Evolutionary conservation across 2,329 filamentous ascomycete species (phyloP).

Genomic region (Pseudogymnoascus sp.): DNA sequence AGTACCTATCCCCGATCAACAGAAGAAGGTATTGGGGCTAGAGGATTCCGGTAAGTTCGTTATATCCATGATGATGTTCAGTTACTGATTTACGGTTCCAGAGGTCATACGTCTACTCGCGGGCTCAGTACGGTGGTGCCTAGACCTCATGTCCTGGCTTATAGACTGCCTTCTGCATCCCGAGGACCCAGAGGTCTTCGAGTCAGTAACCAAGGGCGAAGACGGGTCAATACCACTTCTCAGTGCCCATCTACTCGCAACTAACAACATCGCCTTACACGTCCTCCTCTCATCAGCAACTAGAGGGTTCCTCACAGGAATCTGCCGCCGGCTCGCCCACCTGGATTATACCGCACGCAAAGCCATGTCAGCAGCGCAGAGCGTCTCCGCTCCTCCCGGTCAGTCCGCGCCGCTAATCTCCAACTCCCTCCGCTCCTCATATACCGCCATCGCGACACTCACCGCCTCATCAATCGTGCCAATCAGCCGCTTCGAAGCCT

Average conservation of each 20-base stretch:
- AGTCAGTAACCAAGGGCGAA: slow-evolving; percentile 38
- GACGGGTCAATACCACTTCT: slow-evolving; percentile 44
- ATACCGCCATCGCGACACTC: slow-evolving; percentile 29
- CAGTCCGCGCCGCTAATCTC: slow-evolving; percentile 17
- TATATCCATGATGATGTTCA: not conserved
- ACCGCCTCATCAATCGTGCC: slow-evolving; percentile 26
- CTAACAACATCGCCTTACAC: slow-evolving; percentile 54
- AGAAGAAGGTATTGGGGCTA: slow-evolving; percentile 49
- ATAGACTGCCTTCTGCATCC: slow-evolving; percentile 48
- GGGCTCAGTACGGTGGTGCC: slow-evolving; percentile 71
- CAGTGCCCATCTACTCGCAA: slow-evolving; percentile 45
- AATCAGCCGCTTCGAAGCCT: slow-evolving; percentile 28
- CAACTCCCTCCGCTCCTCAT: slow-evolving; percentile 25
- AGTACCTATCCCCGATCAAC: slow-evolving; percentile 39
- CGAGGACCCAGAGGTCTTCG: slow-evolving; percentile 45
- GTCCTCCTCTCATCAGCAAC: slow-evolving; percentile 68
- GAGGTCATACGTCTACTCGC: slow-evolving; percentile 68
- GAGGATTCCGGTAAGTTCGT: slow-evolving; percentile 53
- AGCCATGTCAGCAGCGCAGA: slow-evolving; percentile 21
- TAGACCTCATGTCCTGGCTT: slow-evolving; percentile 63
- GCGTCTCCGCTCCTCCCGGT: slow-evolving; percentile 6
- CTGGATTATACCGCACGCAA: slow-evolving; percentile 40
- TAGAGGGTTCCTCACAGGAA: slow-evolving; percentile 63
- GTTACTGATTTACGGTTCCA: slow-evolving; percentile 26
- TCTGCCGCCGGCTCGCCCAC: slow-evolving; percentile 58